These are phyloP conservation scores for Melanomma pulvis-pyrius DNA, from an alignment of 495 filamentous ascomycete genomes.

Conservation along the genomic window DNA sequence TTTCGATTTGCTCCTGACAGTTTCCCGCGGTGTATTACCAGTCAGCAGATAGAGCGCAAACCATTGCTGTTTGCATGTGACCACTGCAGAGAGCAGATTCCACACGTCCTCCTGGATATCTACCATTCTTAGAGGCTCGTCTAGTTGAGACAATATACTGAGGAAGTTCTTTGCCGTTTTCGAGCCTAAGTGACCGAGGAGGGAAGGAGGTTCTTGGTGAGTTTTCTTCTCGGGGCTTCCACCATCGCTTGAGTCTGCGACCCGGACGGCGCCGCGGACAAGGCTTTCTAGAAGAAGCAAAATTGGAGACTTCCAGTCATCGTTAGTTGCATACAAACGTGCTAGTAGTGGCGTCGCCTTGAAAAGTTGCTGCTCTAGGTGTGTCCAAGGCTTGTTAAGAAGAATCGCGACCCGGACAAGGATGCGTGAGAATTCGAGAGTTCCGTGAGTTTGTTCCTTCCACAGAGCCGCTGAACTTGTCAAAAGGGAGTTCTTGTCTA, in stretches of 20 bases:
- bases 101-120: slow-evolving; percentile 69
- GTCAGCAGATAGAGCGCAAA: slow-evolving; percentile 91
- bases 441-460: slow-evolving; percentile 63
- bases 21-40: slow-evolving; percentile 76
- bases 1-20: slow-evolving; percentile 56
- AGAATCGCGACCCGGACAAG: slow-evolving; percentile 70
- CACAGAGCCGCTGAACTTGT: slow-evolving; percentile 59
- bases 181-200: slow-evolving; percentile 83
- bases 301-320: slow-evolving; percentile 65
- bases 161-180: slow-evolving; percentile 83
- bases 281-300: slow-evolving; percentile 73
- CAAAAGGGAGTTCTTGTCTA: slow-evolving; percentile 65
- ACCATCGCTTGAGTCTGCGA: neutral
- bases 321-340: slow-evolving; percentile 74
- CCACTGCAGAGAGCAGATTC: slow-evolving; percentile 82
- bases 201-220: slow-evolving; percentile 74
- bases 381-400: slow-evolving; percentile 59
- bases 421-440: slow-evolving; percentile 66
- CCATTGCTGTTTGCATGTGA: slow-evolving; percentile 92
- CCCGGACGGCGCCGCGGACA: slow-evolving; percentile 66
- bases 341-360: slow-evolving; percentile 73
- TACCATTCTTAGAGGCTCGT: slow-evolving; percentile 68
- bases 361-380: slow-evolving; percentile 78
- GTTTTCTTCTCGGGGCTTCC: slow-evolving; percentile 30
- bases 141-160: slow-evolving; percentile 73